Base-by-base conservation (phyloP, 768 basidiomycete genomes). In the Xanthoconium purpureum region DNA sequence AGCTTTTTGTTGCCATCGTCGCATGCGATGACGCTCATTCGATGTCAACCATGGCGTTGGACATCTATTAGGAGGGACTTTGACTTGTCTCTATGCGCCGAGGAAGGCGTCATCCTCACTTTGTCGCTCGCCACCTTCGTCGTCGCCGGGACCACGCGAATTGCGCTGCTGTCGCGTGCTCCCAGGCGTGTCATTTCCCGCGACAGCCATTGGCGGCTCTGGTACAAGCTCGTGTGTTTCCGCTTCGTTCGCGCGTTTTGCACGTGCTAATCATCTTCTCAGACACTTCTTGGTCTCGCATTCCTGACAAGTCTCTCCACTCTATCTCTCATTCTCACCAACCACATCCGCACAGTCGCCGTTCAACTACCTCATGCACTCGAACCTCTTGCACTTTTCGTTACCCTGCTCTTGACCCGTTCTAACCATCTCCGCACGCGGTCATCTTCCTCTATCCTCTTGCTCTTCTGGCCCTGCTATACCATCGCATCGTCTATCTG, bases 381-480 rank as follows among this genome's bases (percentile, higher is more conserved):
- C 4, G 84, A 90, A 63, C 77, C 84, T 1, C 48, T 84, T 1
- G 77, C 83, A 0, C 66, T 89, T 6, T 46, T 80, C 20, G 60
- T 78, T 13, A 73, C 83, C 17, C 65, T 80, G 3, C 57, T 75
- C 24, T 72, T 92, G 43, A 85, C 86, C 2, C 80, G 79, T 60
- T 71, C 79, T 54, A 92, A 90, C 59, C 91, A 94, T 68, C 81
- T 81, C 37, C 83, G 85, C 15, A 80, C 85, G 1, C 81, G 84
- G 17, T 78, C 80, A 10, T 88, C 94, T 0, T 91, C 91, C 0
- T 77, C 88, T 2, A 66, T 84, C 13, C 72, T 94, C 37, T 80
- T 97, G 11, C 68, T 95, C 47, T 95, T 91, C 72, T 96, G 91
- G 88, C 91, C 92, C 0, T 49, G 80, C 10, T 90, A 91, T 62